Percentiles rank a stretch among this genome's conserved stretches.
These are phyloP conservation scores for Camellia lanceoleosa DNA, from an alignment of 148 eudicot genomes.

Conservation along the genomic window DNA sequence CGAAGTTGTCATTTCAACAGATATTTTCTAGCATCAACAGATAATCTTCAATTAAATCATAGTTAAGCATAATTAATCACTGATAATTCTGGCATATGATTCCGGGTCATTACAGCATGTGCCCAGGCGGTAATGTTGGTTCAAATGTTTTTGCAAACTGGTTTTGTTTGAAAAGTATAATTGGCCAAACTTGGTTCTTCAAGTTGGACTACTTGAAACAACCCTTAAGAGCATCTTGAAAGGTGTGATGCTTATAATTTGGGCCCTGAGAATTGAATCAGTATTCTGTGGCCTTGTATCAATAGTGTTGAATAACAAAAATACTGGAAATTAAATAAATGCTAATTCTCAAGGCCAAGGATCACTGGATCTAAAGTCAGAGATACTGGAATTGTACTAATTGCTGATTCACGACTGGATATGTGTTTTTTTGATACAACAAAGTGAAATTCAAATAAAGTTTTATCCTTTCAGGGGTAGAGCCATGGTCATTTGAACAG, in stretches of 20 bases:
- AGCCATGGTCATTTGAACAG: slow-evolving; percentile 94
- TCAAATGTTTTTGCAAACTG: neutral
- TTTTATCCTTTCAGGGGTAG: slow-evolving; percentile 54
- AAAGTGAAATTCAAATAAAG: neutral
- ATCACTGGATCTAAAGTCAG: neutral
- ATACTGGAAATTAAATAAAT: neutral
- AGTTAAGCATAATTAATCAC: no score
- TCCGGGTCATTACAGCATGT: no score
- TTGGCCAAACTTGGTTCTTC: neutral
- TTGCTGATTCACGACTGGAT: neutral
- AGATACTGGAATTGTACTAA: neutral
- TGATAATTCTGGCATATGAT: no score
- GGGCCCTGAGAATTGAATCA: neutral
- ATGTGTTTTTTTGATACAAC: neutral
- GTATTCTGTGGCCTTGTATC: neutral
- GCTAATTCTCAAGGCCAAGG: neutral
- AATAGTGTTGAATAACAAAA: neutral
- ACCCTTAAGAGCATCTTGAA: neutral
- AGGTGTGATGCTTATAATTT: slow-evolving; percentile 1
- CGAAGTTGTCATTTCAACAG: no score
- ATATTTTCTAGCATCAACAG: no score
- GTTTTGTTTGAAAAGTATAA: neutral
- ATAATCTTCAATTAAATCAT: no score
- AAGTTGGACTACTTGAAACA: neutral
- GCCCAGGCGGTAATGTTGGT: no score